A percentile compares a stretch with the other conserved stretches of the same genome.
Evolutionary conservation across 257 asterid species (phyloP).

Genomic region (Paulownia fortunei): DNA sequence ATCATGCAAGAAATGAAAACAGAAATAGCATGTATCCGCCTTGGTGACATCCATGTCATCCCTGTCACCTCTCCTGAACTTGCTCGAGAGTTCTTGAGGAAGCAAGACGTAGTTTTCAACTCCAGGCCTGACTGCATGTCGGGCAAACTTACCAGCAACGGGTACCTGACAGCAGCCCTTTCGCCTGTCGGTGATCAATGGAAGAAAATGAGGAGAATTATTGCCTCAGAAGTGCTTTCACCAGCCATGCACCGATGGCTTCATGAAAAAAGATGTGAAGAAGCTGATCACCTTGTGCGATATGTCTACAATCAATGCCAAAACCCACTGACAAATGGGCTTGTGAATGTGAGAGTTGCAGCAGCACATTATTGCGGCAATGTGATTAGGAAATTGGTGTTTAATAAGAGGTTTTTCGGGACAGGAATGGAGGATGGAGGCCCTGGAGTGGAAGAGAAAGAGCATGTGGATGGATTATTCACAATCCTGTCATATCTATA

Average conservation of each 20-base stretch:
- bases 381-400: conserved; percentile 16
- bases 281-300: too few relatives aligned
- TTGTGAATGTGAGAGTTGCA: too few relatives aligned
- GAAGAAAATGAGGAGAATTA: conserved; percentile 35
- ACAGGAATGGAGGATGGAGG: too few relatives aligned
- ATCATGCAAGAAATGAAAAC: too few relatives aligned
- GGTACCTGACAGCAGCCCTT: too few relatives aligned
- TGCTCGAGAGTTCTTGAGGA: conserved; percentile 37
- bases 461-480: conserved; percentile 25
- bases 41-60: background rate
- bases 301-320: too few relatives aligned
- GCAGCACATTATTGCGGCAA: conserved; percentile 22
- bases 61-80: conserved; percentile 38
- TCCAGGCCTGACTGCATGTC: conserved; percentile 28
- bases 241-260: conserved; percentile 16
- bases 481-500: background rate
- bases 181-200: conserved; percentile 29
- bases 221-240: conserved; percentile 13
- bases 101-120: conserved; percentile 21
- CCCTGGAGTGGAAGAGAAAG: conserved; percentile 27
- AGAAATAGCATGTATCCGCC: too few relatives aligned
- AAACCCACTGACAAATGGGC: too few relatives aligned
- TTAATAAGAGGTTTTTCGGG: conserved; percentile 24
- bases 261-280: too few relatives aligned
- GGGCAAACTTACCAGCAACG: background rate